Evolutionary conservation across 2,329 filamentous ascomycete genomes (phyloP), one percentile per base, ranked within the genome.

Genomic region (Fusarium sp.): DNA sequence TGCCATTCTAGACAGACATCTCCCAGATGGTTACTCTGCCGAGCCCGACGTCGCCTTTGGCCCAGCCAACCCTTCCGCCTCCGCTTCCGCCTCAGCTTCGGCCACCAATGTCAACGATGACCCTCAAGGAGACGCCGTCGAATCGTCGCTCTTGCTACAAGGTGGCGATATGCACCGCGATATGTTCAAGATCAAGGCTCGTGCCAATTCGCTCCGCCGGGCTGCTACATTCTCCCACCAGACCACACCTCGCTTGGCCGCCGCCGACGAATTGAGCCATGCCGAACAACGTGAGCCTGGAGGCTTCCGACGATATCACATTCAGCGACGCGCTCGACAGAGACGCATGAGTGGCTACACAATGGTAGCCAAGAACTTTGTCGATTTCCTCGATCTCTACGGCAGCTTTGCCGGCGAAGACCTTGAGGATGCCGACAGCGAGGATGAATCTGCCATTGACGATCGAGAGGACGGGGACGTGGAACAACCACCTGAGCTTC

Each of bases 91-190:
- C 11, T 61, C 68, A 7, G 57, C 67, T 24, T 67, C 73, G 19
- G 62, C 64, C 15, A 49, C 68, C 36, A 66, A 56, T 26, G 40
- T 60, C 44, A 67, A 66, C 13, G 62, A 65, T 13, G 53, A 59
- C 52, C 55, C 68, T 36, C 69, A 71, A 24, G 77, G 79, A 44
- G 87, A 91, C 62, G 63, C 69, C n/a, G 64, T 79, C 34, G 78
- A 81, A 57, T 93, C 91, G 3, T 94, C 92, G 0, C 81, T 94
- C 54, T 88, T 84, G 61, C 83, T 94, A 5, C 91, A 92, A 74
- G 92, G 92, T 52, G 92, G 92, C 40, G 92, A 94, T 73, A 91
- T 94, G 22, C 92, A 94, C 76, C 89, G 92, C 34, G 91, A 93
- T 73, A 86, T 94, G 34, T 94, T 92, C 84, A 91, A 88, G 75